Evolutionary conservation across 2,329 filamentous ascomycete genomes (phyloP), one percentile per base, ranked within the genome.

Genomic region (Phaeophleospora eucalypticola): DNA sequence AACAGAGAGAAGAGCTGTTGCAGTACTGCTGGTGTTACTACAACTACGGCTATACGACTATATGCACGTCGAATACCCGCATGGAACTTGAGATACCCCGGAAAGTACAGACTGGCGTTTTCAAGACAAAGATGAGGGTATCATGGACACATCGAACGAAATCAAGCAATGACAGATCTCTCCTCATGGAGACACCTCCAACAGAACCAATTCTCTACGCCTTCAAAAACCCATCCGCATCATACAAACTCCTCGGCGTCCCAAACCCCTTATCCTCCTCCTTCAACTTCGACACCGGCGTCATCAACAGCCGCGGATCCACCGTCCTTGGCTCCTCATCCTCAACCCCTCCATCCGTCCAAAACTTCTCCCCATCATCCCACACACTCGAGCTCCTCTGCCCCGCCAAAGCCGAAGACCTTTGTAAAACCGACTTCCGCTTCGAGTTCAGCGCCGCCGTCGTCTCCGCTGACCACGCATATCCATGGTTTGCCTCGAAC

Each of bases 201-300:
- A 6, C 36, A 19, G 19, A 41, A 16, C 19, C n/a, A 20, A 4
- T 27, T 18, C 7, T 17, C 34, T 45, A 54, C 18, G 53, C 52
- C 49, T 42, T 60, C 57, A 68, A 56, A 54, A 69, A 68, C 10
- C 67, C 67, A 43, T 65, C 58, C n/a, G 51, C 56, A 57, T 75
- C 73, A 56, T 76, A 76, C 52, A 75, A 56, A 59, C 72, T 75
- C 43, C 59, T 68, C 29, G 70, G 71, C 39, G 70, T 74, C n/a
- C 62, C 61, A 14, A 15, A 15, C 24, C 6, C 21, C 41, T 15
- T 15, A 24, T 37, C 19, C 20, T 19, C 9, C 29, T 36, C 4
- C 17, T 24, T 29, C 38, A 36, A 27, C 40, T 18, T 14, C 45
- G 36, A 17, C n/a, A 20, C 43, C 10, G 58, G 51, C 32, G 54